Base-by-base conservation (phyloP, 192 early-diverging fungal species). In the Phycomyces blakesleeanus region DNA sequence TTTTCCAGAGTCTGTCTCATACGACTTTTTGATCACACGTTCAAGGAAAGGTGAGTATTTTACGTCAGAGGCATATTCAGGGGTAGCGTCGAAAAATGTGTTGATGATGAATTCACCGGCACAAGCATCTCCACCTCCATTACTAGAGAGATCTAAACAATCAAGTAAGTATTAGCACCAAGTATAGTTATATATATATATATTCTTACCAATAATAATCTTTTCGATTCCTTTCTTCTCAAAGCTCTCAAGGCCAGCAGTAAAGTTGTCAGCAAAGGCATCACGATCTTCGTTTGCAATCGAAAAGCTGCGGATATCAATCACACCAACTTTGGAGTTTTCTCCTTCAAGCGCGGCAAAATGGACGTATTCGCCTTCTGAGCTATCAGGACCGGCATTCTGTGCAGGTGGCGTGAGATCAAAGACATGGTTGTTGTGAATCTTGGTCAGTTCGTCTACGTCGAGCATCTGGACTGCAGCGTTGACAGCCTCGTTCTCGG, bases 51-150 rank as follows among this genome's bases (percentile, higher is more conserved):
- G 60, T 0, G 71, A 67, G 50, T 73, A 59, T 56, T 73, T 73
- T 40, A 73, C 42, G 50, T 73, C 71, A 38, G 71, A 73, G 38
- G 60, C 55, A 53, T 73, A 73, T 25, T 73, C 71, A 16, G 64
- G 64, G 0, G 71, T 73, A 16, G 65, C 52, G 38, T 55, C 54
- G 51, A 66, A 63, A 22, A 73, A 63, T 3, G 71, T 63, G 11
- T 61, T 67, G 56, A 73, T 73, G 22, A 73, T 44, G 40, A 67
- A 73, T 59, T 73, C 71, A 54, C 71, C 71, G 34, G 71, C 71
- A 59, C 71, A 73, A 0, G 71, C 71, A 49, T 73, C 71, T 49
- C 71, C 71, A 18, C 71, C 71, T 38, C 71, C 71, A 24, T 73
- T 73, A n/a, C 59, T 49, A 16, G 71, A 73, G 21, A 73, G 61